Base-by-base conservation (phyloP, 1,284 basidiomycete species). In the Veloboletus limbatus region DNA sequence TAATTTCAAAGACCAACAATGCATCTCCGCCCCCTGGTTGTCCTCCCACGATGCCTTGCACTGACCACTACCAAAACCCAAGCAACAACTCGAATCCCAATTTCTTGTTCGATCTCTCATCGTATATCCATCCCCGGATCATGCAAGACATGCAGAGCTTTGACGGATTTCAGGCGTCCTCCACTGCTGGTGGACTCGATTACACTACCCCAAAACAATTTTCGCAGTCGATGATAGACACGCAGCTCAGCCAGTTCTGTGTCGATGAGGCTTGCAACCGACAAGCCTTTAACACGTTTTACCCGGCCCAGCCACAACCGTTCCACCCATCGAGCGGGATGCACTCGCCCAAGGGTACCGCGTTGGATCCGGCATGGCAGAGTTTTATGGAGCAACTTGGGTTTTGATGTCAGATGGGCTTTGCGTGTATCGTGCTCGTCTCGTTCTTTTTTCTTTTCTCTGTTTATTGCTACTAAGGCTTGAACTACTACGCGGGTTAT, bases 301-400 rank as follows among this genome's bases (percentile, higher is more conserved):
- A 45, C 16, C 50, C 48, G 2, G 50, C 43, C 9, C 54, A 54
- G 20, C 49, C 48, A 10, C 54, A 52, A n/a, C 43, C 45, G 4
- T 56, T 55, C 13, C 18, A 42, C 11, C 21, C 43, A 4, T 17
- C 30, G 2, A 26, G 38, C 5, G 51, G 35, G 24, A 43, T 31
- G 40, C 40, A 49, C 27, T 48, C 56, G 5, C 4, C 21, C 8
- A 59, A 59, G 3, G 54, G 65, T 13, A 59, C 71, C 2, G 65
- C 73, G 40, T 54, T 83, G 47, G 81, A 85, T 56, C 66, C 79
- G 21, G 75, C 78, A 1, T 85, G 82, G 82, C 76, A 80, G 58
- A 76, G 71, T 50, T 82, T 85, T 45, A 77, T 82, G 34, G 79
- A 83, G 59, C 82, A 85, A 55, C 68, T 85, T 41, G 82, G 82